Conservation (phyloP, 805 yeast species). For the Tetrapisispora fleetii region DNA sequence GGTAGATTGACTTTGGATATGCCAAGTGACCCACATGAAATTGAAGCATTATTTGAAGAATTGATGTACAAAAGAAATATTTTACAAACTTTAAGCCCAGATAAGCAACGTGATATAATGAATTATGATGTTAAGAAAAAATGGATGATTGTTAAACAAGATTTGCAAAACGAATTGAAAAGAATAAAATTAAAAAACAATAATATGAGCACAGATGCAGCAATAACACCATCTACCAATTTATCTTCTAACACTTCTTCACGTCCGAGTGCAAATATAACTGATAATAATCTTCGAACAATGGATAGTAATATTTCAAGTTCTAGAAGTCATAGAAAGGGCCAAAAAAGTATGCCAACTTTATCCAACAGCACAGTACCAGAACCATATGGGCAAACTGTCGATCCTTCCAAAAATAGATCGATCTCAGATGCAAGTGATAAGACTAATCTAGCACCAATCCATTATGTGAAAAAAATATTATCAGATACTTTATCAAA, state of each 20-base stretch:
- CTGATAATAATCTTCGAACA: neutral
- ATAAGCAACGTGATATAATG: slow-evolving; percentile 68
- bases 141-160: slow-evolving; percentile 88
- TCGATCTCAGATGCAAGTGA: slow-evolving; percentile 19
- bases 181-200: slow-evolving; percentile 29
- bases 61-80: slow-evolving; percentile 73
- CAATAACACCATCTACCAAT: neutral
- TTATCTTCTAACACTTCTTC: neutral
- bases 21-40: slow-evolving; percentile 55
- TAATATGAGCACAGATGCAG: neutral
- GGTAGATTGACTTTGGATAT: slow-evolving; percentile 41
- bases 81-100: slow-evolving; percentile 55
- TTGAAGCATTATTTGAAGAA: slow-evolving; percentile 66
- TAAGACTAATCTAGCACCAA: slow-evolving; percentile 44
- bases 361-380: neutral
- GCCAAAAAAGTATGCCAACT: neutral
- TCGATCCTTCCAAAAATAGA: slow-evolving; percentile 12
- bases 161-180: slow-evolving; percentile 65
- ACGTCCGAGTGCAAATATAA: neutral
- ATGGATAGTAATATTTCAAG: neutral
- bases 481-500: slow-evolving; percentile 59
- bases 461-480: slow-evolving; percentile 63
- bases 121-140: slow-evolving; percentile 68
- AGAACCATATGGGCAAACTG: neutral
- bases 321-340: neutral